Conservation (phyloP, 2,329 filamentous ascomycete species). For the Botrytis sinoallii region DNA sequence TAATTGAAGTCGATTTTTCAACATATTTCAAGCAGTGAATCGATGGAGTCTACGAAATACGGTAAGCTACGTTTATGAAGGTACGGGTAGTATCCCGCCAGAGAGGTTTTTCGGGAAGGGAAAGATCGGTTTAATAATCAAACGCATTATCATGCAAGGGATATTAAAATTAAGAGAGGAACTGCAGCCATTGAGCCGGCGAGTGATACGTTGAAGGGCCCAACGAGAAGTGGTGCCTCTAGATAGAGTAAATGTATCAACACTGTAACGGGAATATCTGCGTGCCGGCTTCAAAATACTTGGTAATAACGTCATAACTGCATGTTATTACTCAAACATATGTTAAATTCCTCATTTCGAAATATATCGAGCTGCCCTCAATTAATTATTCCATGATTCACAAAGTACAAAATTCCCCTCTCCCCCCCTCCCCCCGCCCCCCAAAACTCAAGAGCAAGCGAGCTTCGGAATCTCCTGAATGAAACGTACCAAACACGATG, state of each 20-base stretch:
- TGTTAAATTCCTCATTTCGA: background rate
- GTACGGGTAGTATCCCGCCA: no score
- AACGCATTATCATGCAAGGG: background rate
- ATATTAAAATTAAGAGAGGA: background rate
- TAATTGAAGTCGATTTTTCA: background rate
- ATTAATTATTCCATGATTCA: background rate
- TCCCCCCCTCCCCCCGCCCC: no score
- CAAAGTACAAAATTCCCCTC: background rate
- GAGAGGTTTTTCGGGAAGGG: background rate
- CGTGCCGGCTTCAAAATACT: background rate
- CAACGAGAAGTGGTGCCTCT: background rate
- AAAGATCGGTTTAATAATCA: background rate
- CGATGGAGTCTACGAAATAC: background rate
- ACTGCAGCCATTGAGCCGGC: rapidly evolving
- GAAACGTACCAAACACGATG: background rate
- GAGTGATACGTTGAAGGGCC: rapidly evolving
- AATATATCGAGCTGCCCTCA: background rate
- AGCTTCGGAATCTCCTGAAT: background rate
- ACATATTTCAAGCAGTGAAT: background rate
- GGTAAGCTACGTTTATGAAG: background rate
- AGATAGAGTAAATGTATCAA: background rate
- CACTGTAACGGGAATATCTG: background rate
- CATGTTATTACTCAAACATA: background rate
- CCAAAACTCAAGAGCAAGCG: background rate
- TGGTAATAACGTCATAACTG: background rate